Percentiles rank a stretch among this genome's conserved stretches.
phyloP scores from a whole-genome alignment of 75 land plant genomes.

The Selaginella moellendorffii region DNA sequence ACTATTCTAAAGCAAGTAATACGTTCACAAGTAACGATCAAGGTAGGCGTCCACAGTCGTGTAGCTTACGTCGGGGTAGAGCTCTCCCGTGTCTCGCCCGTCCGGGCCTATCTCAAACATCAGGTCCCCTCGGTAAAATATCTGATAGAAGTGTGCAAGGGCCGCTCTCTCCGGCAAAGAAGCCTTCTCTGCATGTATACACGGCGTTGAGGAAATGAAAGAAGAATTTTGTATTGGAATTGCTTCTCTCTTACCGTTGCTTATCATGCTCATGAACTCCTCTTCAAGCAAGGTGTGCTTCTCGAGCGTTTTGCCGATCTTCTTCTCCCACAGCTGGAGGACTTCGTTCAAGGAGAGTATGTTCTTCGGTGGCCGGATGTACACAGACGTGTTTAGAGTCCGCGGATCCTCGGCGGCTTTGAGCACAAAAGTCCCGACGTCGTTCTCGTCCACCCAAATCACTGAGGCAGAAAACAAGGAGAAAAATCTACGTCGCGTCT shows the following conservation, averaged over 20 bases:
- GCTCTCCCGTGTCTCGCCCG: constrained; percentile 26
- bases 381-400: constrained; percentile 40
- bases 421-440: not conserved
- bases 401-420: constrained; percentile 7
- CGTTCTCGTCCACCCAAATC: constrained; percentile 3
- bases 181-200: constrained; percentile 15
- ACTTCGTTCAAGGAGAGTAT: constrained; percentile 28
- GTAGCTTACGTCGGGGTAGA: constrained; percentile 37
- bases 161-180: constrained; percentile 28
- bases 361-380: constrained; percentile 38
- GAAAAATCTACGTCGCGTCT: not conserved
- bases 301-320: constrained; percentile 23
- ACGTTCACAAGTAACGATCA: too few species aligned
- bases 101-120: constrained; percentile 27
- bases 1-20: too few species aligned
- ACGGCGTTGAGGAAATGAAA: not conserved
- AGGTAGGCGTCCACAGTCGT: constrained; percentile 30
- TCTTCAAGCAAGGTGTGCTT: constrained; percentile 18
- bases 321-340: constrained; percentile 34
- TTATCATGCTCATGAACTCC: constrained; percentile 26
- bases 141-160: constrained; percentile 31
- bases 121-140: constrained; percentile 27
- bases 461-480: not conserved
- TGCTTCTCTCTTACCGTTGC: constrained; percentile 35
- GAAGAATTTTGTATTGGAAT: not conserved